Conservation (phyloP, 257 asterid species). For the Perilla frutescens region DNA sequence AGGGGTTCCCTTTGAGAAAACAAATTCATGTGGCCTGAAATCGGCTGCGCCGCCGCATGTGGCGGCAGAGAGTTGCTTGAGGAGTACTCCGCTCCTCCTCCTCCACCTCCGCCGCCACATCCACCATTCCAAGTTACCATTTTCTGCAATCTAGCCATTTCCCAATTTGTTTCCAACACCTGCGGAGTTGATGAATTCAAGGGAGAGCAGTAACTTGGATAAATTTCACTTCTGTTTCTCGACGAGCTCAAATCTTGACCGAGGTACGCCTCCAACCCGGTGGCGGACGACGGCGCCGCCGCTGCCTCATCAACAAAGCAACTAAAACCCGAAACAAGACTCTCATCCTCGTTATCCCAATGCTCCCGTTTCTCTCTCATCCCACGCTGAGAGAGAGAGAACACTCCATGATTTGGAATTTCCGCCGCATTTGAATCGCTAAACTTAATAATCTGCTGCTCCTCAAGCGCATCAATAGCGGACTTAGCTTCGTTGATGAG, state of each 20-base stretch:
- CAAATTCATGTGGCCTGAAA: slow-evolving; percentile 20
- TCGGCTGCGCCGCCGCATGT: slow-evolving; percentile 25
- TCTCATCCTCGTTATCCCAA: not conserved
- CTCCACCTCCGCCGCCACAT: not conserved
- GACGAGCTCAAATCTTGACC: not conserved
- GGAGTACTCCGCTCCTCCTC: slow-evolving; percentile 12
- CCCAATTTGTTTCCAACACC: slow-evolving; percentile 36
- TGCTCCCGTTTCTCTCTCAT: slow-evolving; percentile 11
- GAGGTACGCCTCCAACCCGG: slow-evolving; percentile 26
- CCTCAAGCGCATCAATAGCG: slow-evolving; percentile 50
- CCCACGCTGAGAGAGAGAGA: slow-evolving; percentile 5
- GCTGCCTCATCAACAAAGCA: slow-evolving; percentile 18
- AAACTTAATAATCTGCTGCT: slow-evolving; percentile 3
- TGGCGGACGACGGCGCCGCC: slow-evolving; percentile 1
- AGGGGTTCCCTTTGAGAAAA: slow-evolving; percentile 71
- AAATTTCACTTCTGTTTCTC: not conserved
- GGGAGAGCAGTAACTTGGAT: not conserved
- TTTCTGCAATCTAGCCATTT: slow-evolving; percentile 25
- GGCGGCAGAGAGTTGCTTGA: slow-evolving; percentile 23
- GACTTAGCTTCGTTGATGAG: slow-evolving; percentile 52
- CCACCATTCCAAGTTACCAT: slow-evolving; percentile 20
- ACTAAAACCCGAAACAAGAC: slow-evolving; percentile 25
- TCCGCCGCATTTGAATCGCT: slow-evolving; percentile 8
- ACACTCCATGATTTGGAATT: not conserved
- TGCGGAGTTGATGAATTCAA: not conserved